Conservation (phyloP, 176 grass and related monocot species). For the Carex pumila region DNA sequence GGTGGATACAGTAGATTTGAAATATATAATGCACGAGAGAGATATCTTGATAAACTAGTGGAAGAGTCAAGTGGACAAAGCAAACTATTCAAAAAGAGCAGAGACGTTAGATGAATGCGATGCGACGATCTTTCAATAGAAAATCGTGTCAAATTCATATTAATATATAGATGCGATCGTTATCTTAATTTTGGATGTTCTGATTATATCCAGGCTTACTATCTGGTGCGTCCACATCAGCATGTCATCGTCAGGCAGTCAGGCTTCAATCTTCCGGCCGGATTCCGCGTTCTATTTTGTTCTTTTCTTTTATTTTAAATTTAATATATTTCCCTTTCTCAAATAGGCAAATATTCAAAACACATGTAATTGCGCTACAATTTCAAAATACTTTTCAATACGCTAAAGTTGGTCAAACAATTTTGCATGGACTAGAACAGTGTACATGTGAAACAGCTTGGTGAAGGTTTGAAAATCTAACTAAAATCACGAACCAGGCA, state of each 20-base stretch:
- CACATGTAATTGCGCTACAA: neutral
- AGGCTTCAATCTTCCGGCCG: neutral
- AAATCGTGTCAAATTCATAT: neutral
- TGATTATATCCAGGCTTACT: neutral
- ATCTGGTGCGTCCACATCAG: neutral
- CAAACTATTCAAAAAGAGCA: neutral
- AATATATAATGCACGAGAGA: neutral
- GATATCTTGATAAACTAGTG: neutral
- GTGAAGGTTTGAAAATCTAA: neutral
- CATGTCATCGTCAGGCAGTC: neutral
- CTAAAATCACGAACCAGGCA: neutral
- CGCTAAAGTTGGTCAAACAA: neutral
- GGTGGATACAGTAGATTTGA: neutral
- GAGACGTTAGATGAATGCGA: neutral
- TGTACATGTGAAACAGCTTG: neutral
- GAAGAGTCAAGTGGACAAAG: conserved; percentile 14
- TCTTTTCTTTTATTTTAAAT: neutral
- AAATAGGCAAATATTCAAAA: neutral
- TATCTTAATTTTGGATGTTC: neutral
- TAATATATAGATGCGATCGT: neutral
- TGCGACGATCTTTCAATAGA: neutral
- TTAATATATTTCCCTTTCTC: neutral
- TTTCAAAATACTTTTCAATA: neutral
- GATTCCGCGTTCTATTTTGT: neutral
- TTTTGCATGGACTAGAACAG: neutral